Conservation (phyloP, 192 early-diverging fungal genomes). For the Gaertneriomyces semiglobifer region DNA sequence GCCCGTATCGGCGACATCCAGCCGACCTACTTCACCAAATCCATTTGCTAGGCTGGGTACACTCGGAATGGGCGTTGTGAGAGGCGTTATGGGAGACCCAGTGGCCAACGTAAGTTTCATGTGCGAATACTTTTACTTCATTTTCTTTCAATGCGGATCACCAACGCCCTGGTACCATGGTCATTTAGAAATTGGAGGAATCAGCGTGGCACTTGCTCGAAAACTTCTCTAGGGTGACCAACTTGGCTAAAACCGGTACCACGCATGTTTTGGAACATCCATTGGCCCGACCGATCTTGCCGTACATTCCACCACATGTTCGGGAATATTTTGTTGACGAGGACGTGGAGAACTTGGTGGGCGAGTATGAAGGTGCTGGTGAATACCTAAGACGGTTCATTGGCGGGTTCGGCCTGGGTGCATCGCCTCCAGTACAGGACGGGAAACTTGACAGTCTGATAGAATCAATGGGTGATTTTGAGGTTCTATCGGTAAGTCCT, state of each 20-base stretch:
- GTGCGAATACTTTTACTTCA: too few species aligned
- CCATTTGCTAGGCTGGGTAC: too few species aligned
- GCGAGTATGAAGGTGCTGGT: slow-evolving; percentile 45
- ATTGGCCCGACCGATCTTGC: slow-evolving; percentile 47
- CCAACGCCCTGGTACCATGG: too few species aligned
- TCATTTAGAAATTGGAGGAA: slow-evolving; percentile 41
- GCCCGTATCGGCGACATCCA: too few species aligned
- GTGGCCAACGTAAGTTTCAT: too few species aligned
- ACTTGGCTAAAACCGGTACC: slow-evolving; percentile 39
- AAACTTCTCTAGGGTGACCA: slow-evolving; percentile 46
- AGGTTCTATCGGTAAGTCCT: slow-evolving; percentile 32
- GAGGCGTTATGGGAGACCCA: too few species aligned
- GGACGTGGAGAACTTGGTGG: slow-evolving; percentile 46
- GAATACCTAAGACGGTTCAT: slow-evolving; percentile 43
- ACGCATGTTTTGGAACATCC: slow-evolving; percentile 50
- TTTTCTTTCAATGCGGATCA: too few species aligned
- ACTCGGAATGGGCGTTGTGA: too few species aligned
- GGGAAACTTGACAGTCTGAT: slow-evolving; percentile 20
- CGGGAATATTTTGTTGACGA: slow-evolving; percentile 37
- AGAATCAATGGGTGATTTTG: slow-evolving; percentile 36
- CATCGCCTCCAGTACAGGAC: not conserved
- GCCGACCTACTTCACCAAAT: too few species aligned
- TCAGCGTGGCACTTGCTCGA: slow-evolving; percentile 48
- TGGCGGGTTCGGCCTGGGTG: slow-evolving; percentile 31
- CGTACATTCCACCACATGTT: slow-evolving; percentile 44